phyloP scores from a whole-genome alignment of 352 stramenopile genomes.

The Phytophthora sp. region DNA sequence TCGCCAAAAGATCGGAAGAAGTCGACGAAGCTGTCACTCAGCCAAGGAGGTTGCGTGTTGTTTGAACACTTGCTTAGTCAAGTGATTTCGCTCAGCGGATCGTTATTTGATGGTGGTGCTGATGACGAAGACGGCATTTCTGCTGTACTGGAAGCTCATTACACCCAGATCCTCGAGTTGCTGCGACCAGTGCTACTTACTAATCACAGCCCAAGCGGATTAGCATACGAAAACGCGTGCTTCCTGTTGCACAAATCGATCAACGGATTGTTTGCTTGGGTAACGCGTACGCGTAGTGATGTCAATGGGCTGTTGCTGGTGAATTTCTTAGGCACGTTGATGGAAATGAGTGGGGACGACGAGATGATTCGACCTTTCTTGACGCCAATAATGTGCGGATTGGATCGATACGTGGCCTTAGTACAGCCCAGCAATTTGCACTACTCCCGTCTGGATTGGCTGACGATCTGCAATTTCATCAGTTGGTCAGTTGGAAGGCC shows the following conservation, averaged over 20 bases:
- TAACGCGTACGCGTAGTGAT: constrained; percentile 47
- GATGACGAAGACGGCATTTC: constrained; percentile 57
- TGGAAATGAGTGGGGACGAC: constrained; percentile 67
- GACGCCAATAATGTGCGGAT: constrained; percentile 61
- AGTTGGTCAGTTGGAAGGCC: constrained; percentile 53
- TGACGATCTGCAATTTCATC: constrained; percentile 68
- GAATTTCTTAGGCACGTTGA: constrained; percentile 53
- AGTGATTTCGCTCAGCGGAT: constrained; percentile 43
- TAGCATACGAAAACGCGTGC: constrained; percentile 71
- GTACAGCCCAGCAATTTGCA: constrained; percentile 38
- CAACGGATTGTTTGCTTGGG: constrained; percentile 61
- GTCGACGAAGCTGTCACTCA: constrained; percentile 35
- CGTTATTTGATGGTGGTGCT: constrained; percentile 37
- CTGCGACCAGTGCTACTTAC: constrained; percentile 55
- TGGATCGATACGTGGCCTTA: constrained; percentile 44
- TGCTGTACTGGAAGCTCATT: constrained; percentile 58
- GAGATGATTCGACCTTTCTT: constrained; percentile 70
- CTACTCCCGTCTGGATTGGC: constrained; percentile 61
- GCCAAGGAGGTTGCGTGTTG: constrained; percentile 66
- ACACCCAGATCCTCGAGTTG: constrained; percentile 47
- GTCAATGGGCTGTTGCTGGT: constrained; percentile 42
- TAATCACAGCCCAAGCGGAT: constrained; percentile 33
- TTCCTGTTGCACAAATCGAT: constrained; percentile 70
- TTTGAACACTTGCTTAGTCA: constrained; percentile 70
- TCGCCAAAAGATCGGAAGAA: constrained; percentile 33